Base-by-base conservation (phyloP, 164 flowering plant species). In the Macadamia integrifolia region DNA sequence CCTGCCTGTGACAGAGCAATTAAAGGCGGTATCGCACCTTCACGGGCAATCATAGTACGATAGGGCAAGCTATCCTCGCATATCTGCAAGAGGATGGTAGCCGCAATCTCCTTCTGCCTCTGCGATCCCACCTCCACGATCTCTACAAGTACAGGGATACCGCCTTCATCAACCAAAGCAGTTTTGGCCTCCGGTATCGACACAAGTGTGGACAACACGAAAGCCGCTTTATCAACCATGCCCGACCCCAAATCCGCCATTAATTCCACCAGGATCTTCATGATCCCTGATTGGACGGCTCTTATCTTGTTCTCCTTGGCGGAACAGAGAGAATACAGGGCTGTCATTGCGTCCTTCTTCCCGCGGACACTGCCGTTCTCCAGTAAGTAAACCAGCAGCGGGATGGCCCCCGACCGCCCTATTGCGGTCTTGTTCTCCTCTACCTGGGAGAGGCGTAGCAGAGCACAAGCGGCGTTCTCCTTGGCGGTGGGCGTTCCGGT, bases 381-480 rank as follows among this genome's bases (percentile, higher is more conserved):
- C 11, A 93, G 72, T 17, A 93, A 80, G 42, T 76, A 73, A 60
- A 93, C 94, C 18, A 93, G 84, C 2, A 70, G 78, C 30, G 89
- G 87, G 59, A 93, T 83, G 64, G 97, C 95, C n/a, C 98, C 97
- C 1, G 93, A 85, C 59, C 93, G 79, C 17, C 98, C 98, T 74
- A 90, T 90, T 13, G 77, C 69, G 28, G 60, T 42, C 76, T 89
- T 90, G 76, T 80, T 80, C 69, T 86, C 89, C 53, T 88, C 95
- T 0, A 80, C 9, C 58, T 86, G 89, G 31, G 95, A 84, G 5
- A 93, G 81, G 10, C 95, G 83, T 10, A 90, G 85, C 60, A 93
- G 83, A 60, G 98, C 93, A 61, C 95, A 90, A 3, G 98, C 98
- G 0, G 98, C 80, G 87, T 90, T 93, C 79, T 93, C 97, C 65